These are phyloP conservation scores for Cladophialophora immunda DNA, from an alignment of 2,329 filamentous ascomycete genomes.

Conservation along the genomic window DNA sequence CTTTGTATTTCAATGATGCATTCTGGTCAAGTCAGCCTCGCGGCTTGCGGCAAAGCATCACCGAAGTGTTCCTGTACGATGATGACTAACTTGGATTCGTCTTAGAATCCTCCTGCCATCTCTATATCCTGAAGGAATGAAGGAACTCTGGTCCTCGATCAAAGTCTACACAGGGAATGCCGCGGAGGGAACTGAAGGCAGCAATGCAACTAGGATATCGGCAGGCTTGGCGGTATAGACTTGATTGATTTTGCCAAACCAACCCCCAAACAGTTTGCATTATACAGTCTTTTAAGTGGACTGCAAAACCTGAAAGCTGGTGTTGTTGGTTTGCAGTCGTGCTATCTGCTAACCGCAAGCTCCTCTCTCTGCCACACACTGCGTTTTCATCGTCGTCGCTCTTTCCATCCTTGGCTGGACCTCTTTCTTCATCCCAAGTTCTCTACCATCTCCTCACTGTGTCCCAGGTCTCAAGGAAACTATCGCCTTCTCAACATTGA, in stretches of 20 bases:
- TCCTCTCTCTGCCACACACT: not conserved
- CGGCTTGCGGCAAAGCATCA: not conserved
- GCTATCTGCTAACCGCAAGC: not conserved
- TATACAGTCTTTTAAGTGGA: not conserved
- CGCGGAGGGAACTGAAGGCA: not conserved
- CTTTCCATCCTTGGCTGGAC: not conserved
- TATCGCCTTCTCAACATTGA: not conserved
- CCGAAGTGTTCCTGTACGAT: not conserved
- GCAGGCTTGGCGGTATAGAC: not conserved
- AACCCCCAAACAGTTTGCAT: not conserved
- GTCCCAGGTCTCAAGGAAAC: not conserved
- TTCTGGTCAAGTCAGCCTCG: not conserved
- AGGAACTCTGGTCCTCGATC: not conserved
- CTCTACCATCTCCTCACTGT: not conserved
- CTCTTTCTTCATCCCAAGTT: not conserved
- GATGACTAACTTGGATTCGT: not conserved
- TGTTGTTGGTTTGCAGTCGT: not conserved
- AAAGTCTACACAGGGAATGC: not conserved
- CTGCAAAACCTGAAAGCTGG: not conserved
- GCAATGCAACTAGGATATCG: not conserved
- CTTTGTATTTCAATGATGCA: not conserved
- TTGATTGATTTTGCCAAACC: not conserved
- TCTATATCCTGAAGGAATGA: not conserved
- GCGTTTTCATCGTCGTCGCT: not conserved
- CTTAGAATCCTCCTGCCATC: not conserved